Percentiles rank a stretch among this genome's conserved stretches.
Evolutionary conservation across 768 basidiomycete genomes (phyloP).

Genomic region (Kondoa malvinella): DNA sequence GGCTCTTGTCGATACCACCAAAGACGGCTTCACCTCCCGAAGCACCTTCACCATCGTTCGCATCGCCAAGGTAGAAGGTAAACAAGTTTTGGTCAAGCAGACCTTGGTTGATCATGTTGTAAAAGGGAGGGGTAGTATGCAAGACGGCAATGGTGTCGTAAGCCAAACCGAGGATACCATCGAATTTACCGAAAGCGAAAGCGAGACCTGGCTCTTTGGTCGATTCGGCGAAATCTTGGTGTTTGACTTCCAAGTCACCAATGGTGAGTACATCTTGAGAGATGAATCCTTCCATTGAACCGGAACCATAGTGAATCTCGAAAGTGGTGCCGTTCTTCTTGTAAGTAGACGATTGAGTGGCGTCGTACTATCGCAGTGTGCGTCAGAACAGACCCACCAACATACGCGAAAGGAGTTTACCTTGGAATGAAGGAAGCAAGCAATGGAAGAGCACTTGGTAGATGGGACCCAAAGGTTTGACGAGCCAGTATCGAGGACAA

Average conservation of each 20-base stretch:
- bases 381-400: neutral
- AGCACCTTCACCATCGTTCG: conserved; percentile 47
- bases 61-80: conserved; percentile 77
- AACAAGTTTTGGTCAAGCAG: conserved; percentile 76
- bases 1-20: conserved; percentile 62
- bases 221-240: conserved; percentile 85
- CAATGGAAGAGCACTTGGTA: conserved; percentile 67
- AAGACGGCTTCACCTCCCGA: conserved; percentile 71
- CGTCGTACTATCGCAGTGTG: conserved; percentile 53
- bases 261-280: conserved; percentile 65
- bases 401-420: neutral
- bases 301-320: conserved; percentile 83
- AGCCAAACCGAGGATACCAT: conserved; percentile 67
- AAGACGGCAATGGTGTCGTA: conserved; percentile 95
- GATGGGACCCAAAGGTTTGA: conserved; percentile 43
- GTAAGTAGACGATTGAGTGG: conserved; percentile 58
- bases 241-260: conserved; percentile 57
- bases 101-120: conserved; percentile 66
- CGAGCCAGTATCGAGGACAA: conserved; percentile 67
- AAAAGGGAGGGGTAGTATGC: conserved; percentile 80
- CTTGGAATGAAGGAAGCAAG: conserved; percentile 65
- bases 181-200: conserved; percentile 83
- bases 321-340: conserved; percentile 77
- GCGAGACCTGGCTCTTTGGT: conserved; percentile 90
- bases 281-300: conserved; percentile 90